Evolutionary conservation across 768 basidiomycete species (phyloP), one percentile per base, ranked within the genome.

Genomic region (Agrocybe pediades): DNA sequence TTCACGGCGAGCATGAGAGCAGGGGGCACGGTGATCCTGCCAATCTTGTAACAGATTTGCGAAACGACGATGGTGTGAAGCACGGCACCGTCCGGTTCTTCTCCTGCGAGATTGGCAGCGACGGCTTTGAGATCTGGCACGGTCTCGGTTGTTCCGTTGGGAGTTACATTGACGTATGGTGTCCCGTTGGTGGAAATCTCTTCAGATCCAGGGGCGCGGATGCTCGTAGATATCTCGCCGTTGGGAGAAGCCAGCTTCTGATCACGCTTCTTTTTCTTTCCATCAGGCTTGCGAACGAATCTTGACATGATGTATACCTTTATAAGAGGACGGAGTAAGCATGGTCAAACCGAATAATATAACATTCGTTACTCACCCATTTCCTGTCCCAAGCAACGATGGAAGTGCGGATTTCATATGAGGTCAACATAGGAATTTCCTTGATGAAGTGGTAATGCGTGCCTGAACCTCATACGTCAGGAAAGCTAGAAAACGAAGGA

Each of bases 11-110:
- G 67, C 9, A 80, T 79, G 55, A 92, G 53, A 2, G 76, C 74
- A 11, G 90, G 90, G 1, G 89, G 89, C 49, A 90, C 77, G 17
- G 87, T 90, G 55, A 91, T 85, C 1, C 88, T 79, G 0, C 83
- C 85, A 20, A 78, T 63, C 65, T 91, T 92, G 77, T 84, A 89
- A 63, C 86, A 88, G 20, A 81, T 52, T 49, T 81, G 83, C 23
- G 84, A 83, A 51, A 92, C 70, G 45, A 79, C 74, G 55, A 90
- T 64, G 54, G 87, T 87, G 65, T 91, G 81, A 6, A 88, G 65
- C 26, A 71, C 71, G 1, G 79, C 78, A 40, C 84, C 86, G 56
- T 87, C 86, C 0, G 72, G 69, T 59, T 83, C 81, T 16, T 70
- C 68, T 23, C 62, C 63, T 16, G 62, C 61, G 17, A 74, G 67